Evolutionary conservation across 2,329 filamentous ascomycete species (phyloP), one percentile per base, ranked within the genome.

Genomic region (Monosporascus sp.): DNA sequence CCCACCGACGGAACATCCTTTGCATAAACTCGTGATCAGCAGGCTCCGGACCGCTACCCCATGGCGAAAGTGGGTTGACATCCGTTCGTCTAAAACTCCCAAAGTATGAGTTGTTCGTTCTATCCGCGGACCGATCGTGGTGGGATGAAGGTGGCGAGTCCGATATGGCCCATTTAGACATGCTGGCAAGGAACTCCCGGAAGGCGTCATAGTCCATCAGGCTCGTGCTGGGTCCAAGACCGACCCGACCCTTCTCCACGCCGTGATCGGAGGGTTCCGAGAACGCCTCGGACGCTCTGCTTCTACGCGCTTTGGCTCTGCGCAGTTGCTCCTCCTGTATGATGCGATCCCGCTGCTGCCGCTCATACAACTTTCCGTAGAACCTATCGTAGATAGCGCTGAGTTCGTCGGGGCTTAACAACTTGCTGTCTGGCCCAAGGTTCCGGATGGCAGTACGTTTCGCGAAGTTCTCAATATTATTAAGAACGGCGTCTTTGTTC

Each of bases 131-230:
- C 5, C 71, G 72, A 27, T 76, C 73, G 26, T 71, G 74, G 49
- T 70, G 69, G 19, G 83, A 80, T 0, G 84, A 79, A 6, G 81
- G 78, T 4, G 91, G 90, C 0, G 89, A 86, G 68, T 97, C 94
- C 1, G 91, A 89, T 27, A 96, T 86, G 2, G 94, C 94, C 94
- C 94, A 99, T 74, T 86, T 93, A 1, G 91, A 83, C 62, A 97
- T 89, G 47, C 85, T 87, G 5, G 94, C 91, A 45, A 99, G 77
- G 63, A 99, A 97, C 64, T 97, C 92, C 53, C 93, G 81, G 72
- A 97, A 99, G 2, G 89, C 91, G 70, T 96, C 90, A 65, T 97
- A 99, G 69, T 97, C 92, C 94, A 99, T 99, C 60, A 92, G 79
- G 27, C 88, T 95, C 16, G 91, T 90, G 69, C 91, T 97, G 7